Evolutionary conservation across 2,329 filamentous ascomycete genomes (phyloP), one percentile per base, ranked within the genome.

Genomic region (Pseudohalonectria lignicola): DNA sequence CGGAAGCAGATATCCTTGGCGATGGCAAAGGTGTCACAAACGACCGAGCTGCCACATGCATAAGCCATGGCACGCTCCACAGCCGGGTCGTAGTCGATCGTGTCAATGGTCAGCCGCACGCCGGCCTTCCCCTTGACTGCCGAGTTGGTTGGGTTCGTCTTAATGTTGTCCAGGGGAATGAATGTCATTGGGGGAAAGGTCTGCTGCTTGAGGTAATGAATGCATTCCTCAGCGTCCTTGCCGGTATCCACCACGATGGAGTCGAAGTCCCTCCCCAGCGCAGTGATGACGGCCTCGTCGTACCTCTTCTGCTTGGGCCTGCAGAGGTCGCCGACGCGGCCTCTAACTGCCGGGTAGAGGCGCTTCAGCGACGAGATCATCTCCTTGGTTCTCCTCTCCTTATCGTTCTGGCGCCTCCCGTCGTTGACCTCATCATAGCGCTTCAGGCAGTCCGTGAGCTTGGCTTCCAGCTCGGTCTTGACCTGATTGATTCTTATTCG

Each of bases 251-350:
- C 90, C 35, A 98, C 79, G 31, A 98, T 82, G 0, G 88, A 85
- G 56, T 98, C 90, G 55, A 94, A 94, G 53, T 96, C 85, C 39
- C 86, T 79, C 36, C 92, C 92, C 4, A 98, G 74, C 6, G 94
- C 87, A 17, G 86, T 93, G 50, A 86, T 86, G 45, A 98, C 85
- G 33, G 92, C 92, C 48, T 92, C 86, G 45, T 92, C 85, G 52
- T 81, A 98, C 57, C 95, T 96, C 62, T 94, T 95, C 63, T 95
- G 86, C 60, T 95, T 96, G 2, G 92, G 90, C 47, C 86, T 88
- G 64, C 92, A 95, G 31, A 98, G 74, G 47, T 94, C 86, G 45
- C 86, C 86, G 33, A 96, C 76, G 33, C 90, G 80, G 16, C 92
- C 92, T 47, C 85, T 85, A 32, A 98, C 90, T 34, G 90, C 90